phyloP scores from a whole-genome alignment of 108 stramenopile genomes.

The Nitzschia palea region DNA sequence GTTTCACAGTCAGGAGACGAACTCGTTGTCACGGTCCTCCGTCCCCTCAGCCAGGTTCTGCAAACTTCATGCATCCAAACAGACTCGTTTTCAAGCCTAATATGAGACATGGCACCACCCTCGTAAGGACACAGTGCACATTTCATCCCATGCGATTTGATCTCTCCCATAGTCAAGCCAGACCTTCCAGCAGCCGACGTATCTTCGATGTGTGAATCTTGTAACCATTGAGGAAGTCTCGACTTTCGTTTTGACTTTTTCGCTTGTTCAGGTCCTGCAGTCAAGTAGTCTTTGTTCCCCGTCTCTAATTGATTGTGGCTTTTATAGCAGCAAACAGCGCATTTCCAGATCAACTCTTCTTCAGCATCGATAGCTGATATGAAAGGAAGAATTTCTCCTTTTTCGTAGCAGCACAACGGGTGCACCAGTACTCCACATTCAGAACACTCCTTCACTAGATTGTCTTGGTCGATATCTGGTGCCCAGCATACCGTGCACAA shows the following conservation, averaged over 20 bases:
- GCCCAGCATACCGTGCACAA: slow-evolving; percentile 67
- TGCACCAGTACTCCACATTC: slow-evolving; percentile 59
- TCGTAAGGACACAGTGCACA: slow-evolving; percentile 59
- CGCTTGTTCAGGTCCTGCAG: neutral
- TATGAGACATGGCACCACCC: slow-evolving; percentile 69
- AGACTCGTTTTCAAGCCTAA: slow-evolving; percentile 6
- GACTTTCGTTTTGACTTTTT: slow-evolving; percentile 27
- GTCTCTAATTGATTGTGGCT: neutral
- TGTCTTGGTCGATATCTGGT: slow-evolving; percentile 28
- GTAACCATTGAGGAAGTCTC: slow-evolving; percentile 8
- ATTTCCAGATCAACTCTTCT: slow-evolving; percentile 12
- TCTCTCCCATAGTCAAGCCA: neutral
- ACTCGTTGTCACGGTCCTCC: neutral
- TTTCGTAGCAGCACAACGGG: slow-evolving; percentile 41
- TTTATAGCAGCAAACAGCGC: slow-evolving; percentile 15
- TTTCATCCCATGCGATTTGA: neutral
- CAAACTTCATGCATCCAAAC: slow-evolving; percentile 73
- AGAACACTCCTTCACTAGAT: slow-evolving; percentile 38
- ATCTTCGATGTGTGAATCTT: slow-evolving; percentile 22
- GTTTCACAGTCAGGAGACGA: too few relatives aligned
- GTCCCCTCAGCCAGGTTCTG: slow-evolving; percentile 49
- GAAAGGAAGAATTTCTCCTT: neutral
- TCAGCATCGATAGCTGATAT: neutral
- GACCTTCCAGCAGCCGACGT: slow-evolving; percentile 24
- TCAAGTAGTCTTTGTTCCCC: neutral